Evolutionary conservation across 1,284 basidiomycete genomes (phyloP).

Genomic region (Trametes hirsuta): DNA sequence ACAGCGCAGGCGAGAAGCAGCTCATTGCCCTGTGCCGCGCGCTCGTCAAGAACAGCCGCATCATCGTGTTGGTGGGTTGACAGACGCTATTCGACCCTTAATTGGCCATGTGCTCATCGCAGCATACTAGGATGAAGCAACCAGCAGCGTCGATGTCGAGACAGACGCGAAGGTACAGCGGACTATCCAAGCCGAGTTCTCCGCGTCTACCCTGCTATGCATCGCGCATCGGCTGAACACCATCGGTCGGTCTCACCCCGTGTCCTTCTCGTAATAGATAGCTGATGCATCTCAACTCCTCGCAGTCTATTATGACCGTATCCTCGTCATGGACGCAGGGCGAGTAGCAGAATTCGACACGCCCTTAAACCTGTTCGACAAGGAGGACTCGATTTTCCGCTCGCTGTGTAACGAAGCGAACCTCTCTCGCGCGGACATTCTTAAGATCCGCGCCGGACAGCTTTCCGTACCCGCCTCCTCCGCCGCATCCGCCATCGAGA

Average conservation of each 20-base stretch:
- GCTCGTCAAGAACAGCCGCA: conserved; percentile 68
- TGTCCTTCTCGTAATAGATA: background rate
- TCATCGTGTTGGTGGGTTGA: conserved; percentile 65
- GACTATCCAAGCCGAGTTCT: conserved; percentile 76
- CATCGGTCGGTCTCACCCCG: conserved; percentile 50
- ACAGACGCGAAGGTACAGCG: conserved; percentile 78
- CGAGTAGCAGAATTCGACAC: conserved; percentile 77
- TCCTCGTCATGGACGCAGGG: conserved; percentile 78
- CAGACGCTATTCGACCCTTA: background rate
- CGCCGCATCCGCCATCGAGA: conserved; percentile 1
- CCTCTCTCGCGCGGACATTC: conserved; percentile 58
- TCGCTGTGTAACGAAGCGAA: conserved; percentile 77
- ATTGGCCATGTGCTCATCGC: conserved; percentile 6
- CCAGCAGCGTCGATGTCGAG: conserved; percentile 84
- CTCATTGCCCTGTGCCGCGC: conserved; percentile 75
- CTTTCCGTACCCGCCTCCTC: conserved; percentile 5
- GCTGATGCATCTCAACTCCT: background rate
- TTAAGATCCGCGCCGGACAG: conserved; percentile 40
- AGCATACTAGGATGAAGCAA: conserved; percentile 65
- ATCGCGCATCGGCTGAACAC: conserved; percentile 82
- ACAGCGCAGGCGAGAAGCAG: conserved; percentile 80
- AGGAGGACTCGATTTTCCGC: conserved; percentile 71
- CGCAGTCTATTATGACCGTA: conserved; percentile 72
- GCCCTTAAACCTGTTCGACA: conserved; percentile 74
- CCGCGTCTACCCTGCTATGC: conserved; percentile 63